Base-by-base conservation (phyloP, 108 stramenopile genomes). In the Craspedostauros australis region DNA sequence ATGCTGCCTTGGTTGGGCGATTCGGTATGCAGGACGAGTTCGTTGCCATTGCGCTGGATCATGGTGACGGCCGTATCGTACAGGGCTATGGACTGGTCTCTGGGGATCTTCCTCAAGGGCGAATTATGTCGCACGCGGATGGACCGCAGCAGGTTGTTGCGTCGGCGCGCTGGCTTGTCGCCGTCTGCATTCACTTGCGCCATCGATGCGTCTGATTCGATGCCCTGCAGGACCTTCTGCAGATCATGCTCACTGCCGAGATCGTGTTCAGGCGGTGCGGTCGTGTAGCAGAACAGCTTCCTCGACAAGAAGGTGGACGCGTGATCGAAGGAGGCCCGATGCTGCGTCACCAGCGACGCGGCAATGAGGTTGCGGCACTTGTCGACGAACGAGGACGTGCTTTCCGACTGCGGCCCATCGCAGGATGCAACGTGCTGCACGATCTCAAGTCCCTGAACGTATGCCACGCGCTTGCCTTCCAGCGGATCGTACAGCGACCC, bases 31-130 rank as follows among this genome's bases (percentile, higher is more conserved):
- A 84, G 64, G 19, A 80, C 37, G 50, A 81, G 46, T 39, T 79
- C 64, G 26, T 51, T 36, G 16, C 52, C 16, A 26, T 60, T 62
- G 2, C 64, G 56, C 20, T 64, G 49, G 42, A 86, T 64, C 55
- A 65, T 82, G n/a, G 88, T 84, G 1, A 70, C 72, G 2, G 82
- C 88, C 22, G 81, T 80, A 63, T 86, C 88, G 50, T 82, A 90
- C 1, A 80, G 51, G 7, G 80, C 68, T 23, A 77, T 59, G 14
- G 68, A 62, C 55, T 90, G 82, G 3, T 66, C 60, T 47, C 73
- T 46, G 21, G 79, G 80, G 41, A 90, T 57, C 7, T 52, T 33
- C 50, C 75, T 69, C 22, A 66, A 40, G 4, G 84, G 84, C 29
- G 79, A 71, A 40, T 67, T 71, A 0, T 82, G 88, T 21, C 84